These are phyloP conservation scores for Hyaloscypha finlandica DNA, from an alignment of 495 filamentous ascomycete genomes.

Conservation along the genomic window DNA sequence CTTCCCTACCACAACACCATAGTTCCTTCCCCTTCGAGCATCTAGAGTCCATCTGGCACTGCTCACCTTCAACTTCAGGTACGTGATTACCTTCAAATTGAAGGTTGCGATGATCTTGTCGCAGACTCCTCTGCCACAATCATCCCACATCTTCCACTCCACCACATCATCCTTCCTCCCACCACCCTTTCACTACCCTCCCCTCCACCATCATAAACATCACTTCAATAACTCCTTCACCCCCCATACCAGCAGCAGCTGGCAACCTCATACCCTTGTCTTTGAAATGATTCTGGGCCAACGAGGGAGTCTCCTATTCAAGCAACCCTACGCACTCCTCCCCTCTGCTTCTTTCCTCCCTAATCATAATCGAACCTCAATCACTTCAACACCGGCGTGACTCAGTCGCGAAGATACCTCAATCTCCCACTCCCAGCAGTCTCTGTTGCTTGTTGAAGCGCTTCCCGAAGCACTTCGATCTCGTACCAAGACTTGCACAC, in stretches of 20 bases:
- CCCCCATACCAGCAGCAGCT: neutral
- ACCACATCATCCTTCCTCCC: neutral
- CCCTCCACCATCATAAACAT: neutral
- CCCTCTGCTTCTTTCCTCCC: neutral
- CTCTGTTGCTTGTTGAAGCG: neutral
- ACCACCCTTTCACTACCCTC: neutral
- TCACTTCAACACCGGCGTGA: neutral
- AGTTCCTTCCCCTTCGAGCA: slow-evolving; percentile 1
- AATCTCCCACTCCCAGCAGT: neutral
- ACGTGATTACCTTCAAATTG: neutral
- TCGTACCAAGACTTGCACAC: neutral
- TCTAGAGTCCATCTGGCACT: slow-evolving; percentile 22
- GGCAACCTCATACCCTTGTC: neutral
- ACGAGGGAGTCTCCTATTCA: neutral
- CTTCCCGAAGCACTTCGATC: neutral
- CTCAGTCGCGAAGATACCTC: neutral
- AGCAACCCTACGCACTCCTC: neutral
- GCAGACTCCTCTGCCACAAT: neutral
- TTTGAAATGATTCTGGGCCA: neutral
- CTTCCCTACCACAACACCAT: neutral
- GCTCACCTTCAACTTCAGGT: slow-evolving; percentile 2
- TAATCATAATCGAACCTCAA: neutral
- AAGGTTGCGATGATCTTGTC: neutral
- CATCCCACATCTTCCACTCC: neutral
- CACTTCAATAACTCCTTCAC: neutral